Evolutionary conservation across 1,284 basidiomycete species (phyloP).

Genomic region (Termitomyces sp.): DNA sequence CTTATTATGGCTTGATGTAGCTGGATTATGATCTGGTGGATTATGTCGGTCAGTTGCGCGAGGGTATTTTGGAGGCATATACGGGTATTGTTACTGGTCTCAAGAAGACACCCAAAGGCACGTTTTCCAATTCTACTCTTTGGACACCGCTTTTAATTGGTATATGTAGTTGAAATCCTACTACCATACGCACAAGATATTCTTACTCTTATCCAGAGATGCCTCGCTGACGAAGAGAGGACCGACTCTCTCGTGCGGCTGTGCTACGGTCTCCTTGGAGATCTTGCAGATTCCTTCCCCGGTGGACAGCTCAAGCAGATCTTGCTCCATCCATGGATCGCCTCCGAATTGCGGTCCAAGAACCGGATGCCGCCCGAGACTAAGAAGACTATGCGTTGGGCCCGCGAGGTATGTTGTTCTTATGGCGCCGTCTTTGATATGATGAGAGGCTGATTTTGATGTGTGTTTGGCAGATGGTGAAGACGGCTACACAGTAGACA

Average conservation of each 20-base stretch:
- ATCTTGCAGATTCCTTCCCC: constrained; percentile 86
- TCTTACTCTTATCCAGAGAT: constrained; percentile 78
- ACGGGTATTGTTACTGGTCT: constrained; percentile 91
- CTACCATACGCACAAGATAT: constrained; percentile 75
- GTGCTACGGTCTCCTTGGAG: constrained; percentile 84
- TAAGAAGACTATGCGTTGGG: constrained; percentile 80
- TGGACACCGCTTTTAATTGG: constrained; percentile 3
- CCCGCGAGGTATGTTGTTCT: constrained; percentile 59
- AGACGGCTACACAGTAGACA: constrained; percentile 60
- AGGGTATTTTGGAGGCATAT: constrained; percentile 96
- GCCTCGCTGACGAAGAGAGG: constrained; percentile 79
- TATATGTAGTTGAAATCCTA: constrained; percentile 52
- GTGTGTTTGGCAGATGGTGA: constrained; percentile 51
- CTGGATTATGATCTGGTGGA: constrained; percentile 88
- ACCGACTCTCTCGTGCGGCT: constrained; percentile 77
- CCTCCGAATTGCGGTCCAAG: constrained; percentile 69
- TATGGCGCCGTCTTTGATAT: background rate
- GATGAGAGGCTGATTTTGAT: constrained; percentile 5
- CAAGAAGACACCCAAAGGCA: constrained; percentile 78
- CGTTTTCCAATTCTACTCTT: constrained; percentile 14
- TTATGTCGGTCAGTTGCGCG: constrained; percentile 87
- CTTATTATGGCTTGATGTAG: constrained; percentile 31
- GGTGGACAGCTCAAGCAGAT: constrained; percentile 77
- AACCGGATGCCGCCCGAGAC: constrained; percentile 62
- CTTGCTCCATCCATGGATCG: constrained; percentile 81